Evolutionary conservation across 192 early-diverging fungal species (phyloP).

Genomic region (Paraglomus brasilianum): DNA sequence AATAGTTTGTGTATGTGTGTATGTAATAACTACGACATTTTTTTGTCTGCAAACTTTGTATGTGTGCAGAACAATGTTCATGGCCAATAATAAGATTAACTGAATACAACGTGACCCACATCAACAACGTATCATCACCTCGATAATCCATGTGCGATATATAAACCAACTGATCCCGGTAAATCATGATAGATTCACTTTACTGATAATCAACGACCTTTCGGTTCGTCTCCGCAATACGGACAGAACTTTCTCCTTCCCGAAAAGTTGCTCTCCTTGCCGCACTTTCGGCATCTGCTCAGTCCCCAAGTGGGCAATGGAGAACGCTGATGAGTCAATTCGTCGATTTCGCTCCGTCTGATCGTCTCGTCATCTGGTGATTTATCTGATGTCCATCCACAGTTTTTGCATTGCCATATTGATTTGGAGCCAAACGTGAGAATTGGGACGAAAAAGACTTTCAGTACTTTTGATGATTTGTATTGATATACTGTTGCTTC

Average conservation of each 20-base stretch:
- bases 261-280: constrained; percentile 11
- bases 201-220: neutral
- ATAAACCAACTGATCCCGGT: too few species aligned
- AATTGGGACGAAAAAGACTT: constrained; percentile 4
- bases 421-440: neutral
- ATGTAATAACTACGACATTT: too few species aligned
- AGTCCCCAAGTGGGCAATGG: constrained; percentile 16
- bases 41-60: too few species aligned
- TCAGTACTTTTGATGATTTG: constrained; percentile 1
- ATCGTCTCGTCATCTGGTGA: constrained; percentile 3
- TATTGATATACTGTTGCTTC: neutral
- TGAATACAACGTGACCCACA: neutral
- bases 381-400: neutral
- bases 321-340: neutral
- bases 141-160: neutral
- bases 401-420: constrained; percentile 14
- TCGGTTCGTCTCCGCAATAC: neutral
- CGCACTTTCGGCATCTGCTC: neutral
- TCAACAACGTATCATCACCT: neutral
- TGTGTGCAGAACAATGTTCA: too few species aligned
- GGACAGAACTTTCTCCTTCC: constrained; percentile 10
- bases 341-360: neutral
- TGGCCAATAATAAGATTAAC: too few species aligned
- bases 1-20: too few species aligned
- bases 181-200: too few species aligned